Evolutionary conservation across 805 yeast species (phyloP).

Genomic region (Kazachstania psychrophila): DNA sequence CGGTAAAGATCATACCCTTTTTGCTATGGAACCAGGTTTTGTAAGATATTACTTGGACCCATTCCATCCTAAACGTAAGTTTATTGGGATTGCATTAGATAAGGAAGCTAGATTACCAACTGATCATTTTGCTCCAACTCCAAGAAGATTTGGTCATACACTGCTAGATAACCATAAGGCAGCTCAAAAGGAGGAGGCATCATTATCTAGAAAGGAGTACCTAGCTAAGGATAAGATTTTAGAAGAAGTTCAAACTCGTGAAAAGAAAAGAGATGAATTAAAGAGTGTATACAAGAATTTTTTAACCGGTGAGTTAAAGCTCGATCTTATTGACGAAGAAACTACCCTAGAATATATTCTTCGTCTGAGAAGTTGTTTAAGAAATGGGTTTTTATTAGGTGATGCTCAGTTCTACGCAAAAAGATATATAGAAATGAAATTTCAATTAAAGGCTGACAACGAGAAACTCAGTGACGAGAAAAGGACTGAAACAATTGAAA

Average conservation of each 20-base stretch:
- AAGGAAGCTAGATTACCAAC: constrained; percentile 64
- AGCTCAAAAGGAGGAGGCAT: constrained; percentile 50
- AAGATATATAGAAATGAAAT: constrained; percentile 38
- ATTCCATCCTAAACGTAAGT: constrained; percentile 86
- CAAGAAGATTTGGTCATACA: constrained; percentile 77
- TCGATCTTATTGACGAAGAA: constrained; percentile 23
- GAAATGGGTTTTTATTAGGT: constrained; percentile 46
- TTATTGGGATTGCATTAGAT: constrained; percentile 76
- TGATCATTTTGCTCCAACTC: constrained; percentile 82
- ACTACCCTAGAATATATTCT: constrained; percentile 46
- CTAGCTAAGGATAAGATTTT: constrained; percentile 46
- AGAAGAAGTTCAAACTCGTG: constrained; percentile 34
- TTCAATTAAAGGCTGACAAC: constrained; percentile 33
- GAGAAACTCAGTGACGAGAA: constrained; percentile 30
- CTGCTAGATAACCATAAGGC: constrained; percentile 35
- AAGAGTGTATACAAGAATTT: constrained; percentile 26
- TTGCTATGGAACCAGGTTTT: constrained; percentile 85
- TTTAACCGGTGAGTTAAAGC: constrained; percentile 13
- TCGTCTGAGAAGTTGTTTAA: constrained; percentile 43
- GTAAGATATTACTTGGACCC: constrained; percentile 91
- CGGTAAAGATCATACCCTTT: constrained; percentile 90
- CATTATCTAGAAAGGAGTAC: constrained; percentile 59
- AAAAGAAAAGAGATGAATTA: constrained; percentile 30
- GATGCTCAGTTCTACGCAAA: constrained; percentile 58
- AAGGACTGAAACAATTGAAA: constrained; percentile 14